A percentile compares a stretch with the other conserved stretches of the same genome.
Evolutionary conservation across 148 eudicot genomes (phyloP).

Genomic region (Euryodendron excelsum): DNA sequence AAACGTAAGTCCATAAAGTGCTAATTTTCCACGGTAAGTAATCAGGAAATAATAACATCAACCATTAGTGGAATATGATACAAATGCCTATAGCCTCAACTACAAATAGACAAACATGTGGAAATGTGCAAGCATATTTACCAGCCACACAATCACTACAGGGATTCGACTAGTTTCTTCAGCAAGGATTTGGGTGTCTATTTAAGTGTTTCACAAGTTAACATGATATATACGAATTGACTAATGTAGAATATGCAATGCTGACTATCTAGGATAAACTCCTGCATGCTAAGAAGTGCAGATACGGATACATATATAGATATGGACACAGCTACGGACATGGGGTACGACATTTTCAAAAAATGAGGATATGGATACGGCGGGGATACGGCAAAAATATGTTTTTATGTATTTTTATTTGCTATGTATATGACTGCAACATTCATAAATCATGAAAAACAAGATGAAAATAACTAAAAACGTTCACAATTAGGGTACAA

Average conservation of each 20-base stretch:
- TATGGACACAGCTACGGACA: too few species aligned
- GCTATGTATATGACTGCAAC: too few species aligned
- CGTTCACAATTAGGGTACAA: too few species aligned
- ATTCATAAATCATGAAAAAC: too few species aligned
- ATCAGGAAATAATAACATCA: background rate
- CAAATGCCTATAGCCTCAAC: conserved; percentile 3
- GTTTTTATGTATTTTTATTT: too few species aligned
- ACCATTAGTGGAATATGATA: background rate
- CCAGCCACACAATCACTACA: background rate
- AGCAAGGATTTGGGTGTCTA: background rate
- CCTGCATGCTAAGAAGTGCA: too few species aligned
- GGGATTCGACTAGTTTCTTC: background rate
- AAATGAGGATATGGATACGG: too few species aligned
- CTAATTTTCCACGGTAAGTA: background rate
- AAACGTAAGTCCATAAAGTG: background rate
- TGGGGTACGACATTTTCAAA: too few species aligned
- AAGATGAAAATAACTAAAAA: too few species aligned
- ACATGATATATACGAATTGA: background rate
- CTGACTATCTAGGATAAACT: background rate
- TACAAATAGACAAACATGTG: background rate
- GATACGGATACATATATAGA: too few species aligned
- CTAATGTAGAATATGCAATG: background rate
- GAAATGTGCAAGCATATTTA: background rate
- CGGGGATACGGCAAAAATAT: too few species aligned
- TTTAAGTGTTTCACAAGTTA: background rate